phyloP scores from a whole-genome alignment of 805 yeast species.

The Kodamaea lidongshanica region DNA sequence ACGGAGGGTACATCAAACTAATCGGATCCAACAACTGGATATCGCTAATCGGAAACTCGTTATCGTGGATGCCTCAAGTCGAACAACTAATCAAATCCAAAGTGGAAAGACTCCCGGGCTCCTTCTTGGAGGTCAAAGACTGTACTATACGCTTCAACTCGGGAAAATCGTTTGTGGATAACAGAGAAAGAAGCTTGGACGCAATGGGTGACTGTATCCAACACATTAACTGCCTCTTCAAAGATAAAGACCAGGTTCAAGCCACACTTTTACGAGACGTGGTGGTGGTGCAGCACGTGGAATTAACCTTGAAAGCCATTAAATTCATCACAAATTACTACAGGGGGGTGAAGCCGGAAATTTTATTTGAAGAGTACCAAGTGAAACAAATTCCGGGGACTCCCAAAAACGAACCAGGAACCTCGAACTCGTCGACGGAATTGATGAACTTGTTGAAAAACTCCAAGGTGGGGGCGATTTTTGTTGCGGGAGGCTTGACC shows the following conservation, averaged over 20 bases:
- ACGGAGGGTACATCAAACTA: conserved; percentile 72
- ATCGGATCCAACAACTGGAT: conserved; percentile 53
- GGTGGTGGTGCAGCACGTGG: conserved; percentile 65
- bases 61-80: conserved; percentile 56
- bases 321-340: conserved; percentile 42
- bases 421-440: conserved; percentile 1
- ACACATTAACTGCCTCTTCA: conserved; percentile 72
- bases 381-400: conserved; percentile 18
- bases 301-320: conserved; percentile 52
- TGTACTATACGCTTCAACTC: conserved; percentile 74
- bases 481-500: conserved; percentile 61
- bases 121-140: conserved; percentile 65
- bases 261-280: conserved; percentile 68
- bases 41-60: conserved; percentile 43
- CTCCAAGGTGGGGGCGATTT: conserved; percentile 18
- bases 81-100: conserved; percentile 50
- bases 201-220: conserved; percentile 81
- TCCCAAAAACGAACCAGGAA: conserved; percentile 8
- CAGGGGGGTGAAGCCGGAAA: conserved; percentile 11
- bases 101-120: conserved; percentile 75
- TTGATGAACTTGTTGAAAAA: neutral
- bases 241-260: conserved; percentile 53
- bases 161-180: conserved; percentile 55
- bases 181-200: conserved; percentile 55
- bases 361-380: conserved; percentile 20